Conservation (phyloP, 495 filamentous ascomycete species). For the Talaromyces wortmannii region DNA sequence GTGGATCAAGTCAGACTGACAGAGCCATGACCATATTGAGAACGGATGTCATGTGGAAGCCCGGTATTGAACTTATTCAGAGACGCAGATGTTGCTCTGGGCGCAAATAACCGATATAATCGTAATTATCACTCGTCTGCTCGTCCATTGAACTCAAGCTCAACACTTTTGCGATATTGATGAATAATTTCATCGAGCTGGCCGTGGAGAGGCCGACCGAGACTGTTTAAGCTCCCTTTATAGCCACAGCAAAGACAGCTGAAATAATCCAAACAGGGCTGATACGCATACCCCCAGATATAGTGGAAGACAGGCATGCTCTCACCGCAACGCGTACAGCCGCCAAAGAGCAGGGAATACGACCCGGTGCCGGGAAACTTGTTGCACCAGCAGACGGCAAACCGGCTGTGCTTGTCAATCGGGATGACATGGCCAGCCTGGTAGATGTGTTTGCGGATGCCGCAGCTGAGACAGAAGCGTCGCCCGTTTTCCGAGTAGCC, state of each 20-base stretch:
- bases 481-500: constrained; percentile 1
- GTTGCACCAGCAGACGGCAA: constrained; percentile 3
- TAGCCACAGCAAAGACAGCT: neutral
- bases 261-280: constrained; percentile 2
- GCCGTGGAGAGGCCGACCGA: neutral
- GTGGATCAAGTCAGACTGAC: too few species aligned
- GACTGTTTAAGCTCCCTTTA: neutral
- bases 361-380: neutral
- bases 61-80: too few species aligned
- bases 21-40: too few species aligned
- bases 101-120: neutral
- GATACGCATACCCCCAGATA: neutral
- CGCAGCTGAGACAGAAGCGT: constrained; percentile 3
- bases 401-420: neutral
- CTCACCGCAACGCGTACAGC: neutral
- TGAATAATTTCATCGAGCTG: neutral
- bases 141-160: neutral
- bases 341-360: constrained; percentile 1
- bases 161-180: neutral
- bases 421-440: neutral
- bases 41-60: too few species aligned
- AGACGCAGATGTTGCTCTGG: neutral
- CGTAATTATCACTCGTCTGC: neutral
- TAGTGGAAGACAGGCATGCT: neutral
- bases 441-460: constrained; percentile 2